phyloP scores from a whole-genome alignment of 2,329 filamentous ascomycete species.

The Diaporthe amygdali region DNA sequence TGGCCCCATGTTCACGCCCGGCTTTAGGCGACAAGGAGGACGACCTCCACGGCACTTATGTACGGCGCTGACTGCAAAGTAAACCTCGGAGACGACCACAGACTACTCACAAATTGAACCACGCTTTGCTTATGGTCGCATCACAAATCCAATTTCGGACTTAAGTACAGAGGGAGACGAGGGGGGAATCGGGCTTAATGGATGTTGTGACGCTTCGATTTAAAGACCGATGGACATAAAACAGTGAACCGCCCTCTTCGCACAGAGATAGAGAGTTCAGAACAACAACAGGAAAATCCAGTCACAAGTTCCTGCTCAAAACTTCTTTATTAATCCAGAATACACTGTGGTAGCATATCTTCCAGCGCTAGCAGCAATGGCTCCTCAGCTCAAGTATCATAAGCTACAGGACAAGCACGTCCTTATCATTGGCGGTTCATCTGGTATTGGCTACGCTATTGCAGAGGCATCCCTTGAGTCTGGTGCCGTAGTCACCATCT shows the following conservation, averaged over 20 bases:
- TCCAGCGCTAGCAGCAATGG: constrained; percentile 16
- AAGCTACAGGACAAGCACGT: constrained; percentile 45
- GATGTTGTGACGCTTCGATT: not conserved
- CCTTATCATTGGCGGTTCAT: constrained; percentile 67
- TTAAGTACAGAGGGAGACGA: not conserved
- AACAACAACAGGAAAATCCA: not conserved
- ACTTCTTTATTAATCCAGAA: not conserved
- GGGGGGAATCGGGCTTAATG: not conserved
- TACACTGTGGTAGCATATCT: not conserved
- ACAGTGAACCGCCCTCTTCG: not conserved
- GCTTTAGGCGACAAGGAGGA: not conserved
- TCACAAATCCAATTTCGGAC: not conserved
- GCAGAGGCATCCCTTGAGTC: constrained; percentile 62
- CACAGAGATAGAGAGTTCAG: not conserved
- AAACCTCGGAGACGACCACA: too few relatives aligned
- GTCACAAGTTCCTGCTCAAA: not conserved
- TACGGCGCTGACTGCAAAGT: not conserved
- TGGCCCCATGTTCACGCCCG: not conserved
- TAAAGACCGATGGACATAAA: not conserved
- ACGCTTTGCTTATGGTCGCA: not conserved
- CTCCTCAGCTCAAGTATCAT: constrained; percentile 32
- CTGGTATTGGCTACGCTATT: constrained; percentile 66
- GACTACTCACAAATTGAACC: not conserved
- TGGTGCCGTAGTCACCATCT: constrained; percentile 61
- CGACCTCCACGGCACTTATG: not conserved